Evolutionary conservation across 1,284 basidiomycete genomes (phyloP), one percentile per base, ranked within the genome.

Genomic region (Ceratobasidium sp.): DNA sequence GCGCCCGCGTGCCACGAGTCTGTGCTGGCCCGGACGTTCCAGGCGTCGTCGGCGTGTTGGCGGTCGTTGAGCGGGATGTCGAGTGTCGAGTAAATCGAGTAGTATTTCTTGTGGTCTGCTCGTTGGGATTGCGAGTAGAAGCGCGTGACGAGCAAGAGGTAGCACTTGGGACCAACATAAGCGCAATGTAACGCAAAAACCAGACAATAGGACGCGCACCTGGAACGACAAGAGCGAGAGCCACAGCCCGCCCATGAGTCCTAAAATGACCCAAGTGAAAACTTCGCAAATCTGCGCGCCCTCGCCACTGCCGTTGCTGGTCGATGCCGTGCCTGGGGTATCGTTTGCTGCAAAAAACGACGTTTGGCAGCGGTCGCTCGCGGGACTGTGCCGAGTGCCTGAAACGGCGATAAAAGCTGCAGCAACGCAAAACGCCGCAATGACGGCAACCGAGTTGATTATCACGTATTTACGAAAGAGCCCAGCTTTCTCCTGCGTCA

Each of bases 241-340:
- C 92, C 94, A 97, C 22, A 96, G 83, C 3, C 88, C 92, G 24
- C 86, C 92, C 94, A 97, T 96, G 76, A 97, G 84, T 46, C 95
- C 95, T n/a, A 97, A 84, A 80, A 93, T 92, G 5, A 93, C 92
- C 94, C 94, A 97, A 7, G 94, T 86, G 80, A 97, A 95, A 71
- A 96, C 91, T 65, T 90, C 86, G 83, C 95, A 97, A 19, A 97
- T 84, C 0, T 86, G 89, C 59, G 89, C 81, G 8, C 88, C 90
- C 81, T 92, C 88, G 27, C 78, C 76, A 13, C 54, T 56, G 14
- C 72, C 74, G 43, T 82, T 81, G 13, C 84, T 82, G 31, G 81
- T 77, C 74, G 81, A 79, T 54, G 81, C 74, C 24, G 78, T 76
- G 11, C 79, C 68, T 31, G 62, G 24, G 2, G 59, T 77, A 29